These are phyloP conservation scores for Juglanconis oblonga DNA, from an alignment of 2,329 filamentous ascomycete genomes.

Conservation along the genomic window DNA sequence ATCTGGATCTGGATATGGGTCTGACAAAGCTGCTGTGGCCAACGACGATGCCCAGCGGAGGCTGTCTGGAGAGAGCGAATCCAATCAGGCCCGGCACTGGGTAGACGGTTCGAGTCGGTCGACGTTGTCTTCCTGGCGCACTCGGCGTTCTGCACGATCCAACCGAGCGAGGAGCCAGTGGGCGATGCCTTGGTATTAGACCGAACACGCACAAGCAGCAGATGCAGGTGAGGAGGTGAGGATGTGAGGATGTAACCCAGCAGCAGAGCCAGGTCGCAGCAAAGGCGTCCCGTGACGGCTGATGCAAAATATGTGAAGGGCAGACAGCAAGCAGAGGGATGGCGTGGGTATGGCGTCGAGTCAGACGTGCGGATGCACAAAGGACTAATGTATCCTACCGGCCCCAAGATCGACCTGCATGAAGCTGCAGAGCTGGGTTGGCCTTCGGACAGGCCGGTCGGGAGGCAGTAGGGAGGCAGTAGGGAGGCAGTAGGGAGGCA, in stretches of 20 bases:
- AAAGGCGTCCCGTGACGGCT: background rate
- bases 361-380: background rate
- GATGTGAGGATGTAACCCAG: background rate
- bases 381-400: background rate
- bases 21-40: background rate
- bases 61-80: background rate
- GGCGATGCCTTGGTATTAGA: background rate
- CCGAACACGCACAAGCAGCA: background rate
- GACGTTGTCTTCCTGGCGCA: background rate
- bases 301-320: background rate
- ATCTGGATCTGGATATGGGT: too few relatives aligned
- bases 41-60: background rate
- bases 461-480: too few relatives aligned
- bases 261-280: background rate
- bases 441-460: too few relatives aligned
- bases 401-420: slow-evolving; percentile 7
- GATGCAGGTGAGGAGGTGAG: background rate
- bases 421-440: background rate
- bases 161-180: background rate
- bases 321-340: background rate
- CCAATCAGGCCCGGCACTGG: slow-evolving; percentile 1
- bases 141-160: background rate
- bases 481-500: too few relatives aligned
- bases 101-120: background rate
- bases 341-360: background rate